A percentile compares a stretch with the other conserved stretches of the same genome.
These are phyloP conservation scores for Saccharomycopsis oosterbeekiorum DNA, from an alignment of 805 yeast genomes.

Conservation along the genomic window DNA sequence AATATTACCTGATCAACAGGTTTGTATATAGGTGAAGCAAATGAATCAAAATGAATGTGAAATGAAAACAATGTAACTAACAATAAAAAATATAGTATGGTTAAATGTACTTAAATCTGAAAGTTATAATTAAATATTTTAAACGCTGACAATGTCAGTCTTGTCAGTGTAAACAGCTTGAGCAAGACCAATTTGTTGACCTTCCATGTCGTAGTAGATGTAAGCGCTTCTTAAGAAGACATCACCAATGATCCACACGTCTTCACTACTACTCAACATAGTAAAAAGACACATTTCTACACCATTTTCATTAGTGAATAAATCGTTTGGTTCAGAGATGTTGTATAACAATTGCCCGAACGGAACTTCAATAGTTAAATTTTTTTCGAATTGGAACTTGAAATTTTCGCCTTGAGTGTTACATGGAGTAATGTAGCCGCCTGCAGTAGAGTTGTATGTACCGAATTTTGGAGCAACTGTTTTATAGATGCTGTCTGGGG, in stretches of 20 bases:
- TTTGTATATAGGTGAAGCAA: background rate
- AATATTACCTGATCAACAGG: background rate
- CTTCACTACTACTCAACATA: constrained; percentile 27
- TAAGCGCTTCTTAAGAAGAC: constrained; percentile 43
- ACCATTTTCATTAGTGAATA: constrained; percentile 32
- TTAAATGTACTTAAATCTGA: no score
- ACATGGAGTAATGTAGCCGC: constrained; percentile 18
- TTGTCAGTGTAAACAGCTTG: constrained; percentile 31
- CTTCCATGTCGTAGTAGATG: constrained; percentile 44
- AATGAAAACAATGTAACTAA: background rate
- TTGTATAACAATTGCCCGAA: constrained; percentile 19
- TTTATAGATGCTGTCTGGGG: constrained; percentile 29
- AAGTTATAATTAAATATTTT: constrained; percentile 5
- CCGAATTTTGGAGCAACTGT: constrained; percentile 25
- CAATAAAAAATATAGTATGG: background rate
- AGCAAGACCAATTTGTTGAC: constrained; percentile 35
- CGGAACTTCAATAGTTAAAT: constrained; percentile 24
- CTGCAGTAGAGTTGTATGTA: constrained; percentile 25
- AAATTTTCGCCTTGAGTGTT: constrained; percentile 31
- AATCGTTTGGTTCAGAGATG: constrained; percentile 30
- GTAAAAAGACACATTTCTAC: constrained; percentile 37
- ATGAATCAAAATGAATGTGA: background rate
- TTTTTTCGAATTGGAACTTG: constrained; percentile 36
- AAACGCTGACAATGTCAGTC: constrained; percentile 34
- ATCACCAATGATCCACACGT: constrained; percentile 42